phyloP scores from a whole-genome alignment of 495 filamentous ascomycete genomes.

The Durotheca rogersii region DNA sequence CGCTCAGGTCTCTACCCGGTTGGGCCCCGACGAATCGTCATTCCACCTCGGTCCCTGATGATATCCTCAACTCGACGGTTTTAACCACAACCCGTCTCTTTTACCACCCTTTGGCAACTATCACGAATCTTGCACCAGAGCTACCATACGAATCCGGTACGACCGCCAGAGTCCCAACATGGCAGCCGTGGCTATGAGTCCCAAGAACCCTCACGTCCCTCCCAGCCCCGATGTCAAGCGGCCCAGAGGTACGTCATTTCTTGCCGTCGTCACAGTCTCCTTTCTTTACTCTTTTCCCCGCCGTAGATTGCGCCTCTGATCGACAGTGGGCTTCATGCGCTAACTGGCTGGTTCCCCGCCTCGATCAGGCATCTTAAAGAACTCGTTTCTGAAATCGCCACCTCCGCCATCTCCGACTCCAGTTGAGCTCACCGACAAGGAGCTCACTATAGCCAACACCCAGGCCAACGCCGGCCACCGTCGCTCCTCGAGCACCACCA shows the following conservation, averaged over 20 bases:
- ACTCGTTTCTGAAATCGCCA: conserved; percentile 66
- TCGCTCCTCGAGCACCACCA: conserved; percentile 71
- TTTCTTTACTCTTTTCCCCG: not conserved
- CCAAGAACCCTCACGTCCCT: conserved; percentile 42
- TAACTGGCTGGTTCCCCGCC: conserved; percentile 23
- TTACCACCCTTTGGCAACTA: conserved; percentile 1
- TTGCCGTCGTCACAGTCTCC: conserved; percentile 1
- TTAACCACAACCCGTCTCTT: conserved; percentile 3
- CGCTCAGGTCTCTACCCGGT: too few species aligned
- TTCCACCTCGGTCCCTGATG: too few species aligned
- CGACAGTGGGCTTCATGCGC: not conserved
- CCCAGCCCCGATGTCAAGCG: conserved; percentile 56
- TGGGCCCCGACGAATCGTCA: too few species aligned
- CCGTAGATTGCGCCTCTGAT: conserved; percentile 1
- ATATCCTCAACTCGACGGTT: too few species aligned
- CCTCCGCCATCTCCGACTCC: conserved; percentile 49
- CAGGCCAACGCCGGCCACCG: conserved; percentile 90
- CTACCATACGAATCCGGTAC: too few species aligned
- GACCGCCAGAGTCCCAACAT: conserved; percentile 28
- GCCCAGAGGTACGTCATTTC: conserved; percentile 67
- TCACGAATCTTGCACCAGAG: too few species aligned
- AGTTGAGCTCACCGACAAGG: conserved; percentile 64
- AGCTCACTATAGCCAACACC: conserved; percentile 90
- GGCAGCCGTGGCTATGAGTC: conserved; percentile 40
- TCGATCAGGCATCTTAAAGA: conserved; percentile 85